Evolutionary conservation across 2,329 filamentous ascomycete genomes (phyloP).

Genomic region (Fusarium subglutinans): DNA sequence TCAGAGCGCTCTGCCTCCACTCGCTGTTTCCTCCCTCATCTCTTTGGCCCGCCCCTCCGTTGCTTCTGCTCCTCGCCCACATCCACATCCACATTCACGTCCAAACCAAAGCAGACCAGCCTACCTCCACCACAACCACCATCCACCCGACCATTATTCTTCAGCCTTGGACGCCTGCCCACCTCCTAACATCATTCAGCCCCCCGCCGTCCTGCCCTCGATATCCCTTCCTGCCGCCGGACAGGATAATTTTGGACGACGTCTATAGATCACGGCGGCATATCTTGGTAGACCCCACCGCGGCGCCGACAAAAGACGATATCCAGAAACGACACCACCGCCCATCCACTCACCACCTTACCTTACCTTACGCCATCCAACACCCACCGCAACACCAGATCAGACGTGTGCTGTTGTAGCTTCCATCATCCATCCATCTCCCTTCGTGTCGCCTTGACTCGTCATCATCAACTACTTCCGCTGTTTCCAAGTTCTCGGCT

Average conservation of each 20-base stretch:
- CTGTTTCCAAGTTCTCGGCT: constrained; percentile 17
- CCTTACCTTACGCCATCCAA: constrained; percentile 20
- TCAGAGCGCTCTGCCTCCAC: constrained; percentile 28
- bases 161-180: constrained; percentile 34
- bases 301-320: constrained; percentile 38
- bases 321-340: constrained; percentile 39
- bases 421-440: constrained; percentile 28
- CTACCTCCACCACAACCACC: constrained; percentile 5
- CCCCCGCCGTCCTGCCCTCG: constrained; percentile 17
- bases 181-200: constrained; percentile 29
- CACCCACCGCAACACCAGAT: constrained; percentile 36
- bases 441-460: constrained; percentile 19
- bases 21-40: constrained; percentile 33
- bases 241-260: constrained; percentile 28
- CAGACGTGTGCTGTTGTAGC: constrained; percentile 34
- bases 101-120: constrained; percentile 12
- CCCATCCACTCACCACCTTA: constrained; percentile 20
- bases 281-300: constrained; percentile 37
- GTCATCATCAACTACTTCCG: constrained; percentile 18
- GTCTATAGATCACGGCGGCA: constrained; percentile 27
- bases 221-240: constrained; percentile 11
- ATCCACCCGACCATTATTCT: constrained; percentile 20
- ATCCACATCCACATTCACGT: constrained; percentile 21
- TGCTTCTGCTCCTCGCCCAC: constrained; percentile 16
- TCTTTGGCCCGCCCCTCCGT: constrained; percentile 30